Percentiles rank a stretch among this genome's conserved stretches.
Evolutionary conservation across 805 yeast genomes (phyloP).

Genomic region (Candida sakaeoensis): DNA sequence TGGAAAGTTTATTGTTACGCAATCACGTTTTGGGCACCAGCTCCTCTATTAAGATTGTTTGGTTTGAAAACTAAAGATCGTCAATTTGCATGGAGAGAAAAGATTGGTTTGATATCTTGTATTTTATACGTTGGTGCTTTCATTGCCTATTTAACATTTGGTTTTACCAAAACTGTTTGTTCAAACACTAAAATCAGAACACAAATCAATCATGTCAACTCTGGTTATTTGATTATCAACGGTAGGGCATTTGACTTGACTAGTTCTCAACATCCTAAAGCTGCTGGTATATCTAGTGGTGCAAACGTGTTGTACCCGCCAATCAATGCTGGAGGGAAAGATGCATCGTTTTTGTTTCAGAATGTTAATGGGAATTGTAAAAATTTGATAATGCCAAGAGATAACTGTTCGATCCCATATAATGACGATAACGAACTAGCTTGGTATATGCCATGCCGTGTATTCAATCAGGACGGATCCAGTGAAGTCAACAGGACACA

Average conservation of each 20-base stretch:
- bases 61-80: conserved; percentile 79
- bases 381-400: conserved; percentile 67
- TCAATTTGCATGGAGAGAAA: conserved; percentile 97
- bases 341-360: conserved; percentile 81
- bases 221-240: conserved; percentile 67
- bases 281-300: conserved; percentile 69
- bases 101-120: conserved; percentile 76
- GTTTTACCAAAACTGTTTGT: conserved; percentile 85
- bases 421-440: conserved; percentile 57
- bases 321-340: conserved; percentile 80
- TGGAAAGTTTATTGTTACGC: conserved; percentile 82
- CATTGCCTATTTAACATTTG: conserved; percentile 86
- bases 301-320: conserved; percentile 82
- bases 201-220: conserved; percentile 53
- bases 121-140: conserved; percentile 70
- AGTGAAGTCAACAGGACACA: conserved; percentile 59
- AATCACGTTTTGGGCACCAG: conserved; percentile 91
- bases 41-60: conserved; percentile 60
- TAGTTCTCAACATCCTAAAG: conserved; percentile 73
- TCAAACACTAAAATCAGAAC: conserved; percentile 42
- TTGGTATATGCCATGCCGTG: conserved; percentile 95
- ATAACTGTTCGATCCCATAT: conserved; percentile 67
- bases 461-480: conserved; percentile 68
- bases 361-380: conserved; percentile 90
- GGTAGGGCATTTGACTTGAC: conserved; percentile 78